Percentiles rank a stretch among this genome's conserved stretches.
Conservation (phyloP, 257 asterid species). For the Plectranthus barbatus region DNA sequence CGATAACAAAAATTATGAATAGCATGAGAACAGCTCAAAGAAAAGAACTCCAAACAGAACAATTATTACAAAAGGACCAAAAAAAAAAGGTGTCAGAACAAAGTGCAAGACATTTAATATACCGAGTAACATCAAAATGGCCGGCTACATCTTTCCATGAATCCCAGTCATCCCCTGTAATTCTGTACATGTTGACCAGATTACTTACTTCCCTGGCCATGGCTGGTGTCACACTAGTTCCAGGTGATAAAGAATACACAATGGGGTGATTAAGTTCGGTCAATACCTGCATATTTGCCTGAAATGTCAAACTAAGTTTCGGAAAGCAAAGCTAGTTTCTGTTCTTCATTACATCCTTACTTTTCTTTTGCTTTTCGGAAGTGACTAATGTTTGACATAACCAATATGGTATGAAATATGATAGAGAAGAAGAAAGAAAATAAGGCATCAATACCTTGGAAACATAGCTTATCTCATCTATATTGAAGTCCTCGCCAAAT, state of each 20-base stretch:
- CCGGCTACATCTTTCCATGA: slow-evolving; percentile 66
- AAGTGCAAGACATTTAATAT: slow-evolving; percentile 1
- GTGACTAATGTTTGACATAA: neutral
- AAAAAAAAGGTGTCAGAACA: neutral
- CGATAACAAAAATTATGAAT: neutral
- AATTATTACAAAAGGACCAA: neutral
- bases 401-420: neutral
- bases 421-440: neutral
- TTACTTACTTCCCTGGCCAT: slow-evolving; percentile 59
- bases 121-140: slow-evolving; percentile 80
- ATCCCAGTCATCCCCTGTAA: slow-evolving; percentile 99
- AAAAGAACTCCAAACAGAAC: neutral
- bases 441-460: slow-evolving; percentile 52
- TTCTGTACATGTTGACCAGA: slow-evolving; percentile 85
- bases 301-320: neutral
- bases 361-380: neutral
- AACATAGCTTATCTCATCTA: slow-evolving; percentile 66
- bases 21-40: slow-evolving; percentile 2
- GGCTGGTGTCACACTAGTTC: slow-evolving; percentile 63
- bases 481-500: slow-evolving; percentile 74
- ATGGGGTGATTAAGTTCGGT: slow-evolving; percentile 42
- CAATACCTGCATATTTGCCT: slow-evolving; percentile 46
- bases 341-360: neutral
- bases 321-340: neutral
- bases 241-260: slow-evolving; percentile 86